Base-by-base conservation (phyloP, 2,329 filamentous ascomycete species). In the Ceratocystis destructans region DNA sequence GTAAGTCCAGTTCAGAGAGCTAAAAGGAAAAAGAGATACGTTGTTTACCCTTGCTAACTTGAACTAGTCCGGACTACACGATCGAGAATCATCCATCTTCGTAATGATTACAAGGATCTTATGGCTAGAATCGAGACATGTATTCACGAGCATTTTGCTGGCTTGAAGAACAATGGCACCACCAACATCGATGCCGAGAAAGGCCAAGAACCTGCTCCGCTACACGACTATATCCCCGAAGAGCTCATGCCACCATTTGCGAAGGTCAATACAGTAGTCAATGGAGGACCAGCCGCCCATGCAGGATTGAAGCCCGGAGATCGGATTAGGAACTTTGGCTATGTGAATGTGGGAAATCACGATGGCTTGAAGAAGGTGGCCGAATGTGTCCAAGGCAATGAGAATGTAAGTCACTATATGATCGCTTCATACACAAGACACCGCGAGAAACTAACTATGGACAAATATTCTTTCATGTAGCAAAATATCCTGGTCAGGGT, bases 21-120 rank as follows among this genome's bases (percentile, higher is more conserved):
- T 25, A 12, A 4, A 1, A 25, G 22, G 33, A n/a, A 37, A 25
- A 31, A 57, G 10, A 8, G 28, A 0, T 25, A 59, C 44, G 17
- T 37, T 64, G 64, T 8, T 45, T 44, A 5, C 10, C 15, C 3
- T 59, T 55, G 28, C 12, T 33, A 41, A 64, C 37, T 70, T 74
- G 63, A 72, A 61, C 50, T 3, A 20, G 90, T 99, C 73, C 89
- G 94, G 69, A 96, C 90, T n/a, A 96, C 92, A 46, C 83, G 94
- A 75, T 84, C 92, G 33, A 86, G 89, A 68, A 96, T 99, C 71
- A 94, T 97, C 70, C 82, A 87, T 70, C 81, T 97, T 48, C 87
- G 89, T 70, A 97, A 96, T 73, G 94, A 99, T 76, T 93, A 96
- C 78, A 96, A 95, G 74, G 85, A 86, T 48, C 77, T 96, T 55